Percentiles rank a stretch among this genome's conserved stretches.
Evolutionary conservation across 768 basidiomycete species (phyloP).

Genomic region (Pleurotus tuoliensis): DNA sequence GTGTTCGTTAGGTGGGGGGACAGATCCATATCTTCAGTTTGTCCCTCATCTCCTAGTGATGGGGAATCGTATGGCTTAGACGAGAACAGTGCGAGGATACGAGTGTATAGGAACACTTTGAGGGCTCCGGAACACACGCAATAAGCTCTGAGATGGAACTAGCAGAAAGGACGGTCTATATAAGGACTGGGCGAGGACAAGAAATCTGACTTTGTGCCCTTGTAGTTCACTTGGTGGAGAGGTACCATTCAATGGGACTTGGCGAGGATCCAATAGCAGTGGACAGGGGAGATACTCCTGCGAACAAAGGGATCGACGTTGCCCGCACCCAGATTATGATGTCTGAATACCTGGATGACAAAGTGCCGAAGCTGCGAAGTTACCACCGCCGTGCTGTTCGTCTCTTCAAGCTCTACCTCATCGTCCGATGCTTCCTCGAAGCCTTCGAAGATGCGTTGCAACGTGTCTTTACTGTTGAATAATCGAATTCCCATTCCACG

Average conservation of each 20-base stretch:
- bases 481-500: slow-evolving; percentile 92
- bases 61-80: slow-evolving; percentile 63
- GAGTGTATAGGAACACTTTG: slow-evolving; percentile 74
- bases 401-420: slow-evolving; percentile 31
- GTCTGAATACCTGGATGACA: slow-evolving; percentile 75
- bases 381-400: slow-evolving; percentile 52
- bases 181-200: neutral
- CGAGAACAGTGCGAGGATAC: slow-evolving; percentile 87
- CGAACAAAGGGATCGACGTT: neutral
- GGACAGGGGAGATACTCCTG: slow-evolving; percentile 87
- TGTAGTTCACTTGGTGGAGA: slow-evolving; percentile 21
- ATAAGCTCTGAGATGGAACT: slow-evolving; percentile 96
- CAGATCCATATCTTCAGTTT: slow-evolving; percentile 41
- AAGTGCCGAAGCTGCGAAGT: slow-evolving; percentile 92
- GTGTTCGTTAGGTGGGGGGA: slow-evolving; percentile 89
- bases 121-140: slow-evolving; percentile 75
- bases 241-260: slow-evolving; percentile 29
- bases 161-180: slow-evolving; percentile 7
- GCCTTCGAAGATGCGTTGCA: slow-evolving; percentile 72
- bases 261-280: slow-evolving; percentile 68
- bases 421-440: slow-evolving; percentile 67
- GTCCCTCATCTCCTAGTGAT: slow-evolving; percentile 16
- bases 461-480: slow-evolving; percentile 71
- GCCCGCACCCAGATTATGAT: slow-evolving; percentile 6
- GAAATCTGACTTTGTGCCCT: slow-evolving; percentile 55